Evolutionary conservation across 2,329 filamentous ascomycete genomes (phyloP).

Genomic region (Aschersonia sp.): DNA sequence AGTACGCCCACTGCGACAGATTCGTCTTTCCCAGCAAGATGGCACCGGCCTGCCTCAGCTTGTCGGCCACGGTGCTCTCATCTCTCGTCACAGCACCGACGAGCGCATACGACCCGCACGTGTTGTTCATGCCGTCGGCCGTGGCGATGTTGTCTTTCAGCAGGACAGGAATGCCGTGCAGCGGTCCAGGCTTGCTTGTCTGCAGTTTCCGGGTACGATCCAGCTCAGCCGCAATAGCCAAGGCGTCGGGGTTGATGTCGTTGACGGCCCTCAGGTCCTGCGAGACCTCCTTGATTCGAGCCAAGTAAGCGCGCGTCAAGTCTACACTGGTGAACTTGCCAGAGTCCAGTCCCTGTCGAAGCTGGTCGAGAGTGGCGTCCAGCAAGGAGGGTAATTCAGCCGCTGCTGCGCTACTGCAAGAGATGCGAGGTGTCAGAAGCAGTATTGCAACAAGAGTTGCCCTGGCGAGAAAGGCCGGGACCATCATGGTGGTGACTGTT

Average conservation of each 20-base stretch:
- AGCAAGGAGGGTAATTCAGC: constrained; percentile 5
- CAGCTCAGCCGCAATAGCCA: constrained; percentile 19
- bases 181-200: constrained; percentile 19
- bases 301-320: constrained; percentile 16
- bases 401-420: too few species aligned
- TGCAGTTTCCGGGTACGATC: constrained; percentile 13
- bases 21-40: constrained; percentile 55
- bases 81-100: constrained; percentile 37
- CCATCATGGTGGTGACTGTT: too few species aligned
- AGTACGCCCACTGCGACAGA: constrained; percentile 52
- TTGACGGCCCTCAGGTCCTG: constrained; percentile 14
- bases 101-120: constrained; percentile 47
- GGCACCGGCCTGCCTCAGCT: constrained; percentile 44
- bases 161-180: constrained; percentile 51
- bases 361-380: constrained; percentile 9
- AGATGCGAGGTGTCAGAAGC: too few species aligned
- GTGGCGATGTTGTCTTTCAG: constrained; percentile 58
- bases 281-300: constrained; percentile 13
- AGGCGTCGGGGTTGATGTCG: constrained; percentile 23
- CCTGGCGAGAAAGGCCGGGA: too few species aligned
- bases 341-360: constrained; percentile 7
- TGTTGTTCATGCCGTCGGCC: constrained; percentile 46
- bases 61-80: constrained; percentile 44
- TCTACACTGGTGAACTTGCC: constrained; percentile 20
- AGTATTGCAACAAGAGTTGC: too few species aligned